Base-by-base conservation (phyloP, 2,329 filamentous ascomycete species). In the Trichoderma sp. region DNA sequence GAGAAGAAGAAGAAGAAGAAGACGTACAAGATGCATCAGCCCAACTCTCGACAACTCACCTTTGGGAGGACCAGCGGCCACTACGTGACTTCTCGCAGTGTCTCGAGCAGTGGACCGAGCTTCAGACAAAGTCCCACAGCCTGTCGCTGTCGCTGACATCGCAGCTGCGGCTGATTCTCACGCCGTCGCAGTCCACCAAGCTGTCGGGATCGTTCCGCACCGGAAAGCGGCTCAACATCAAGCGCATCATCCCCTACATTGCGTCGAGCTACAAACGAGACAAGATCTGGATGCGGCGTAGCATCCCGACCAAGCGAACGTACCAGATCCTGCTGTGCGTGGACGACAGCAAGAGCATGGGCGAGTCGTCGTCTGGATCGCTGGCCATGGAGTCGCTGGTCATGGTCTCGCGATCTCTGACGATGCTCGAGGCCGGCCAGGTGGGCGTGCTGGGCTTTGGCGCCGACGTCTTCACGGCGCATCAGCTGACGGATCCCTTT, bases 251-350 rank as follows among this genome's bases (percentile, higher is more conserved):
- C 74, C 95, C 96, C 0, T 99, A 99, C 81, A 98, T 99, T 73
- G 95, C 96, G 1, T 98, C 94, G 0, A 90, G 92, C 76, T 99
- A 97, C 86, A 98, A 97, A 84, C 92, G 95, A 69, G 95, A 99
- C 86, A 99, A 99, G 84, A 99, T 99, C 80, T 99, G 95, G 95
- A 97, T 99, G 90, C 91, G 96, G 15, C 89, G 96, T 67, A 90
- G 89, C 37, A 89, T 97, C 59, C 96, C 96, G 1, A 94, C 90
- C 42, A 98, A 98, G 81, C 91, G 96, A 48, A 91, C 90, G 67
- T 99, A 99, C 80, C 96, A 99, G 80, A 96, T 99, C 78, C 89
- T 99, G 82, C 90, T 99, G 59, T 96, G 95, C 45, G 93, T 99
- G 42, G 95, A 99, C 78, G 95, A 99, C 82, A 94, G 91, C 74